phyloP scores from a whole-genome alignment of 305 asterid genomes.

The Solanum hybrid region DNA sequence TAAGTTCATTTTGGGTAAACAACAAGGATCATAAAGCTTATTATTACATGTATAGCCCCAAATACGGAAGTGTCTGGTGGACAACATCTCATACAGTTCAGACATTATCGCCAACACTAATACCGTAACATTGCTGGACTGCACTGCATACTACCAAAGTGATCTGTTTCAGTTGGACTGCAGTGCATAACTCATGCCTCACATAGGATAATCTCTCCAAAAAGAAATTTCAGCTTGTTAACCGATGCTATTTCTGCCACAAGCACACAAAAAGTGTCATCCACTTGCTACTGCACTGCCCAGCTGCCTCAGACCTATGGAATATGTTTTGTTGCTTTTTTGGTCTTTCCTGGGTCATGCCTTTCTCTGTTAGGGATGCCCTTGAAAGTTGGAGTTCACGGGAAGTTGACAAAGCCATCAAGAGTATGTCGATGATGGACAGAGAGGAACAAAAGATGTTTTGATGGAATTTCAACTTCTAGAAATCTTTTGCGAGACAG shows the following conservation, averaged over 20 bases:
- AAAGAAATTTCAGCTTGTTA: background rate
- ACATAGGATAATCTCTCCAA: background rate
- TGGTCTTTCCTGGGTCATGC: background rate
- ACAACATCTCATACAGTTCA: background rate
- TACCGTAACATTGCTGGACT: background rate
- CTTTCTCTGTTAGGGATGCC: background rate
- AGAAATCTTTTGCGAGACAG: background rate
- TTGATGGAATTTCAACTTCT: background rate
- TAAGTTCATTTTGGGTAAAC: background rate
- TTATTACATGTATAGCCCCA: background rate
- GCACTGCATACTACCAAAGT: no score
- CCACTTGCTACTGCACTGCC: background rate
- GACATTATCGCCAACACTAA: background rate
- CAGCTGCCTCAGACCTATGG: no score
- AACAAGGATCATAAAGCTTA: background rate
- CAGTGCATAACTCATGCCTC: background rate
- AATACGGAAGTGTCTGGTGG: background rate
- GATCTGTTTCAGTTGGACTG: background rate
- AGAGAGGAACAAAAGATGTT: background rate
- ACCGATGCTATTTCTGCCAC: background rate
- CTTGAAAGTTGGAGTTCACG: background rate
- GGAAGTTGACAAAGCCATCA: background rate
- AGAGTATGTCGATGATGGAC: background rate
- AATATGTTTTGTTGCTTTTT: no score
- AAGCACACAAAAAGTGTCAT: background rate